Percentiles rank a stretch among this genome's conserved stretches.
phyloP scores from a whole-genome alignment of 2,329 filamentous ascomycete genomes.

The Ilyonectria destructans region DNA sequence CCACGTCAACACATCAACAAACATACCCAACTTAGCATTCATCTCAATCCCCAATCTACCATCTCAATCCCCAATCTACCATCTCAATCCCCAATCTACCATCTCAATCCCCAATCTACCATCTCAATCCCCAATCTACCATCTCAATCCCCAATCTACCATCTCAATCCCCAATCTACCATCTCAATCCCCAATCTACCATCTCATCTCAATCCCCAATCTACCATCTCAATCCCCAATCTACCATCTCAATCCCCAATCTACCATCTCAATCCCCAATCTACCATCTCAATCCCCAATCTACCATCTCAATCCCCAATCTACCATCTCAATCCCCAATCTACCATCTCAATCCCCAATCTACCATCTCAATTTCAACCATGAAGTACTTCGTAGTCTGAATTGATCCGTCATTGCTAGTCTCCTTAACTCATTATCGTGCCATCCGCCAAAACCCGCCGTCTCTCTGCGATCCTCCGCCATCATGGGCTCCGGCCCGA shows the following conservation, averaged over 20 bases:
- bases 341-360: too few relatives aligned
- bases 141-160: background rate
- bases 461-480: background rate
- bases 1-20: background rate
- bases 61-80: background rate
- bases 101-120: background rate
- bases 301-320: background rate
- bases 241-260: background rate
- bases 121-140: background rate
- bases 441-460: background rate
- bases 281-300: background rate
- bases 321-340: background rate
- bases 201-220: too few relatives aligned
- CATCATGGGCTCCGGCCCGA: conserved; percentile 25
- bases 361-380: background rate
- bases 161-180: background rate
- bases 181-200: background rate
- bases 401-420: background rate
- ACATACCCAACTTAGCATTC: background rate
- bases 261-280: background rate
- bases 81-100: background rate
- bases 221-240: background rate
- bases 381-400: conserved; percentile 1
- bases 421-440: background rate
- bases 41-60: background rate